A percentile compares a stretch with the other conserved stretches of the same genome.
These are phyloP conservation scores for Phialemoniopsis sp. DNA, from an alignment of 2,329 filamentous ascomycete species.

Conservation along the genomic window DNA sequence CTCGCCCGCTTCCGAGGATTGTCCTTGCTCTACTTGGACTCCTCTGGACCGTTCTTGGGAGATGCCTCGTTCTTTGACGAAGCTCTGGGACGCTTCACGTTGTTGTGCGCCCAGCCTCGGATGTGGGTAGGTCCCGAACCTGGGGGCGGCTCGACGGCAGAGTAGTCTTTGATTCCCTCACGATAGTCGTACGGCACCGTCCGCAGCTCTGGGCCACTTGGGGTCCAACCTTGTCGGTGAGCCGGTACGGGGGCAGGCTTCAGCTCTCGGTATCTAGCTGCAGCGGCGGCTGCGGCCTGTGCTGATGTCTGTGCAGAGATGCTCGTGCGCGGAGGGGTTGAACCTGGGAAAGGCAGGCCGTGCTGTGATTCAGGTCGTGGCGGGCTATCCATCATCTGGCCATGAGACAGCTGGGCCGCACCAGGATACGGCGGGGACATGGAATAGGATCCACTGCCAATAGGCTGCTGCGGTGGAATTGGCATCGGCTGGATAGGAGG, in stretches of 20 bases:
- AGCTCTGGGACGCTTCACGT: conserved; percentile 16
- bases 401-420: not conserved
- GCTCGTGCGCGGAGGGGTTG: conserved; percentile 21
- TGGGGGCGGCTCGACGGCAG: conserved; percentile 49
- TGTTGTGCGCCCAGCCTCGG: conserved; percentile 51
- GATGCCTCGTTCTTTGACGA: conserved; percentile 4
- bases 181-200: conserved; percentile 52
- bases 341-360: conserved; percentile 11
- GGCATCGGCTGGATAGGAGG: not conserved
- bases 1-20: not conserved
- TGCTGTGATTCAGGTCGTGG: too few relatives aligned
- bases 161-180: conserved; percentile 55
- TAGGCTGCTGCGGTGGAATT: too few relatives aligned
- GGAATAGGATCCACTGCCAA: too few relatives aligned
- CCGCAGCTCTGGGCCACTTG: conserved; percentile 45
- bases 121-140: conserved; percentile 52
- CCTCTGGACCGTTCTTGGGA: conserved; percentile 1
- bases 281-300: conserved; percentile 14
- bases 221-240: conserved; percentile 42
- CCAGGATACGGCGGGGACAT: too few relatives aligned
- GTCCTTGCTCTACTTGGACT: not conserved
- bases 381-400: conserved; percentile 7
- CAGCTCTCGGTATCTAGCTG: conserved; percentile 50
- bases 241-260: conserved; percentile 53
- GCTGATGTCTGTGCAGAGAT: conserved; percentile 21